A percentile compares a stretch with the other conserved stretches of the same genome.
These are phyloP conservation scores for Coemansia sp. DNA, from an alignment of 192 early-diverging fungal species.

Conservation along the genomic window DNA sequence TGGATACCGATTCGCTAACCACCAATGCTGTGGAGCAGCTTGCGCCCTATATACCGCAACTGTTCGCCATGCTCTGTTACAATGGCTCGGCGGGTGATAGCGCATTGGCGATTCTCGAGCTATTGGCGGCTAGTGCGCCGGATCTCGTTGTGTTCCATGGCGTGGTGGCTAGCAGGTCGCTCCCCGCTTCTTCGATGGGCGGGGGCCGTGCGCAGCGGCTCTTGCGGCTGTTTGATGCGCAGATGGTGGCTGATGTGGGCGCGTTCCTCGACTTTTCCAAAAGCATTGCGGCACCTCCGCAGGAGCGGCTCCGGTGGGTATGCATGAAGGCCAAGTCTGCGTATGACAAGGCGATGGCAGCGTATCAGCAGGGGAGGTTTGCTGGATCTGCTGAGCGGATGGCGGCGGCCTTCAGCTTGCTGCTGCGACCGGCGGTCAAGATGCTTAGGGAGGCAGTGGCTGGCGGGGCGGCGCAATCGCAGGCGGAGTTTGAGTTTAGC, in stretches of 20 bases:
- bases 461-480: not conserved
- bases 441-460: slow-evolving; percentile 15
- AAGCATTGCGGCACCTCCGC: slow-evolving; percentile 21
- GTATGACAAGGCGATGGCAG: slow-evolving; percentile 4
- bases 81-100: not conserved
- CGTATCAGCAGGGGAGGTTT: slow-evolving; percentile 7
- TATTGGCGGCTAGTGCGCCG: slow-evolving; percentile 12
- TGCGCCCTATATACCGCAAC: slow-evolving; percentile 35
- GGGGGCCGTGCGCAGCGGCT: not conserved
- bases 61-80: slow-evolving; percentile 32
- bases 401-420: not conserved
- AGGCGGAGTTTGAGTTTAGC: slow-evolving; percentile 16
- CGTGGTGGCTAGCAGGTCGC: slow-evolving; percentile 26
- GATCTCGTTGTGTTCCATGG: slow-evolving; percentile 33
- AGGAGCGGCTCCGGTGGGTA: slow-evolving; percentile 26
- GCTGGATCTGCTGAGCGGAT: not conserved
- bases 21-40: slow-evolving; percentile 20
- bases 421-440: slow-evolving; percentile 8
- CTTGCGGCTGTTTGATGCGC: slow-evolving; percentile 7
- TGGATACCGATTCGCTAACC: slow-evolving; percentile 10
- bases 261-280: slow-evolving; percentile 14
- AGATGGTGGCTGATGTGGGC: slow-evolving; percentile 16
- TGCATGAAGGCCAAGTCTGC: slow-evolving; percentile 28
- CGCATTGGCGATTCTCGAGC: slow-evolving; percentile 15
- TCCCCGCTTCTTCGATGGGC: slow-evolving; percentile 9